Conservation (phyloP, 1,139 yeast genomes). For the Nematodospora anomalae region DNA sequence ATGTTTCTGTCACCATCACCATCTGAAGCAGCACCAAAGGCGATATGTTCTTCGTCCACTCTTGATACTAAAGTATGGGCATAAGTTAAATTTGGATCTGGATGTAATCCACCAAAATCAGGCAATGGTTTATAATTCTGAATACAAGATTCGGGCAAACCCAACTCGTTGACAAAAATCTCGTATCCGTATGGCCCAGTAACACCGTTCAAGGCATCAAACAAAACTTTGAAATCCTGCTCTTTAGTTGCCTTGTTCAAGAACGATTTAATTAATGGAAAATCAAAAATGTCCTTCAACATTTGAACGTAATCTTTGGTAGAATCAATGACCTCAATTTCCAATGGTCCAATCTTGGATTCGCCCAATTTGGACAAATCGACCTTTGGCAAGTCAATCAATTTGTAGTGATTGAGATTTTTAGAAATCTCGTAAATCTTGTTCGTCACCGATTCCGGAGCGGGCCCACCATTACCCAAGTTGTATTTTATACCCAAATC, state of each 20-base stretch:
- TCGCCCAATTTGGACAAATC: constrained; percentile 64
- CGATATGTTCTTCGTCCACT: constrained; percentile 77
- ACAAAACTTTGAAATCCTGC: constrained; percentile 65
- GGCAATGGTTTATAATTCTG: constrained; percentile 80
- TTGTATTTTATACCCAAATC: constrained; percentile 97
- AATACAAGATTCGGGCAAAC: constrained; percentile 64
- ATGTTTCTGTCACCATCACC: constrained; percentile 99
- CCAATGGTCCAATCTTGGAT: constrained; percentile 51
- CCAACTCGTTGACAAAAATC: constrained; percentile 81
- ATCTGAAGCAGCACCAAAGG: constrained; percentile 97
- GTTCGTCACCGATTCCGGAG: constrained; percentile 95
- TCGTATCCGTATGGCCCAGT: constrained; percentile 95
- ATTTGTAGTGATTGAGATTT: constrained; percentile 57
- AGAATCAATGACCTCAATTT: constrained; percentile 80
- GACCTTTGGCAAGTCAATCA: constrained; percentile 55
- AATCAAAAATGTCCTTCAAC: constrained; percentile 86
- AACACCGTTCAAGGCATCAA: constrained; percentile 92
- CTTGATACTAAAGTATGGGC: constrained; percentile 83
- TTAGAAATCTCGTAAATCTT: constrained; percentile 74
- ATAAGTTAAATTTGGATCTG: constrained; percentile 96
- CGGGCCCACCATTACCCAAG: constrained; percentile 95
- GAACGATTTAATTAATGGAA: constrained; percentile 74
- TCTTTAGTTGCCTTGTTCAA: constrained; percentile 47
- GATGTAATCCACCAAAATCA: constrained; percentile 97
- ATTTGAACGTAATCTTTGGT: constrained; percentile 74